Conservation (phyloP, 2,329 filamentous ascomycete genomes). For the Fusarium stilboides region DNA sequence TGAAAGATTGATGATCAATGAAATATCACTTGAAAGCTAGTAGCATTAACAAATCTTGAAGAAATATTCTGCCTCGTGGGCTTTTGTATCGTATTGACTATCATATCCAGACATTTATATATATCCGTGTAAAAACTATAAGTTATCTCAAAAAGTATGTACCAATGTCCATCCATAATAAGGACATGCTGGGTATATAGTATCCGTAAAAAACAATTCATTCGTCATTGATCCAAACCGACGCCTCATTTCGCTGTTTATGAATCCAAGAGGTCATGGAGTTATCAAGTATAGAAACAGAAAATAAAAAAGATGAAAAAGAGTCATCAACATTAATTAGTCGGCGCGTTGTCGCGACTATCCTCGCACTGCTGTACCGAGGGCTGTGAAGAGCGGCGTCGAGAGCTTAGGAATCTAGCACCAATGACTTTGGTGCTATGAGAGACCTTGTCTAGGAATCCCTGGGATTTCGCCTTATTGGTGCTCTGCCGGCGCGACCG, state of each 20-base stretch:
- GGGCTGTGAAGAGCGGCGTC: slow-evolving; percentile 52
- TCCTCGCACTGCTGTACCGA: slow-evolving; percentile 53
- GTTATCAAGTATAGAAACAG: slow-evolving; percentile 25
- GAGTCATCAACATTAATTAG: slow-evolving; percentile 40
- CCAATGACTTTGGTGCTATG: slow-evolving; percentile 45
- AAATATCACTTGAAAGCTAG: not conserved
- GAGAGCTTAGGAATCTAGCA: slow-evolving; percentile 47
- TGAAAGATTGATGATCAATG: slow-evolving; percentile 13
- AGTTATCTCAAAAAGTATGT: slow-evolving; percentile 34
- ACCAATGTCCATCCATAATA: slow-evolving; percentile 38
- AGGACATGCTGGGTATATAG: slow-evolving; percentile 45
- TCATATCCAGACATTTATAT: slow-evolving; percentile 17
- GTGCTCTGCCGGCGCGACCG: slow-evolving; percentile 34
- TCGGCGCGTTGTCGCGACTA: slow-evolving; percentile 28
- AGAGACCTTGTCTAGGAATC: slow-evolving; percentile 48
- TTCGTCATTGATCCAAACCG: slow-evolving; percentile 37
- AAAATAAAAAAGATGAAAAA: slow-evolving; percentile 21
- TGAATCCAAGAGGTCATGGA: slow-evolving; percentile 29
- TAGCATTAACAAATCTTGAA: not conserved
- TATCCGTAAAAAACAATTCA: slow-evolving; percentile 26
- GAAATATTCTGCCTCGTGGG: slow-evolving; percentile 22
- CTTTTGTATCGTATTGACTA: slow-evolving; percentile 35
- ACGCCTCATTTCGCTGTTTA: slow-evolving; percentile 43
- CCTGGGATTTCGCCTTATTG: slow-evolving; percentile 37
- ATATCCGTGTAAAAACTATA: slow-evolving; percentile 20